A percentile compares a stretch with the other conserved stretches of the same genome.
These are phyloP conservation scores for Eimeria necatrix DNA, from an alignment of 169 alveolate species.

Conservation along the genomic window DNA sequence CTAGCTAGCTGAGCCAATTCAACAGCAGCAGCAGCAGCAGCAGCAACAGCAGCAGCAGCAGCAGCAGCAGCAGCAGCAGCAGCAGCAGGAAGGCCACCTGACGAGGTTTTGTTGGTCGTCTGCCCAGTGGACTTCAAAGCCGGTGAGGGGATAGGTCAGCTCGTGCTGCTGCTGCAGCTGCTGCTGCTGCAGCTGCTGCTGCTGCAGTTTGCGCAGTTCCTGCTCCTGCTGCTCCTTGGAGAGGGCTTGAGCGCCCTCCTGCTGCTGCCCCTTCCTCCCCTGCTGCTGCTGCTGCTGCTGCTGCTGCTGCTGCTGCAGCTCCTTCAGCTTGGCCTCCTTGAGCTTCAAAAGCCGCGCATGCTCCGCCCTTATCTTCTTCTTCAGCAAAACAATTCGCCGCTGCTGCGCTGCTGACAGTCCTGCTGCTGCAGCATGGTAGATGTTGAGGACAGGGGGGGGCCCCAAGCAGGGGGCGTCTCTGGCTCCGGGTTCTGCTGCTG, in stretches of 20 bases:
- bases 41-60: background rate
- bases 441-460: background rate
- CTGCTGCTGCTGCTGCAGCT: background rate
- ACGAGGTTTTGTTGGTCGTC: conserved; percentile 73
- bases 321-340: background rate
- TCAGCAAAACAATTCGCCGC: background rate
- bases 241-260: background rate
- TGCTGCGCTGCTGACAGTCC: background rate
- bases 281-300: background rate
- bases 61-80: conserved; percentile 15
- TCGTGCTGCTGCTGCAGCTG: conserved; percentile 14
- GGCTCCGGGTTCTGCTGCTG: background rate
- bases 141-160: conserved; percentile 77
- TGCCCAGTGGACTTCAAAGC: conserved; percentile 80
- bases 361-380: background rate
- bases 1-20: background rate
- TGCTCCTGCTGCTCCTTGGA: background rate
- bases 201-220: too few species aligned
- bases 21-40: background rate
- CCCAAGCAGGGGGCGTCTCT: conserved; percentile 3
- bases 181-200: background rate
- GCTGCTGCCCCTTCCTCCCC: background rate
- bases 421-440: background rate
- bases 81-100: conserved; percentile 49
- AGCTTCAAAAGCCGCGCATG: background rate